These are phyloP conservation scores for Lactarius hengduanensis DNA, from an alignment of 768 basidiomycete species.

Conservation along the genomic window DNA sequence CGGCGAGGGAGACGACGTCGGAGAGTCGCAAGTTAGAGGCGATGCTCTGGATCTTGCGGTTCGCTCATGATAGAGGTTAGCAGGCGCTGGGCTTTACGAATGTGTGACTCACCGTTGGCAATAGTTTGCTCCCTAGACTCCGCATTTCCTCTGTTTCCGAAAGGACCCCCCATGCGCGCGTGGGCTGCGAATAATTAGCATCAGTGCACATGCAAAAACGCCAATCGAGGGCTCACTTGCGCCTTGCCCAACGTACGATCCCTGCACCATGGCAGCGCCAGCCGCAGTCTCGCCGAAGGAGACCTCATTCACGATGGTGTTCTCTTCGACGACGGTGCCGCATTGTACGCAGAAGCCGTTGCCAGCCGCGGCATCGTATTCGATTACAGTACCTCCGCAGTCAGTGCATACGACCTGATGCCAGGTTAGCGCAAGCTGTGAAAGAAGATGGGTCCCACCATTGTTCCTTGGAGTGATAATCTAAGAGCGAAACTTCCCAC, in stretches of 20 bases:
- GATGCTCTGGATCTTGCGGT: constrained; percentile 78
- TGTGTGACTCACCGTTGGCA: constrained; percentile 64
- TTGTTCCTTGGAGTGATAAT: neutral
- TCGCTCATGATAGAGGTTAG: constrained; percentile 48
- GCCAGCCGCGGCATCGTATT: constrained; percentile 81
- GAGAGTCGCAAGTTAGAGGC: constrained; percentile 75
- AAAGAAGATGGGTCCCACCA: constrained; percentile 7
- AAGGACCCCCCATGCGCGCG: constrained; percentile 78
- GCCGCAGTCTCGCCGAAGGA: constrained; percentile 91
- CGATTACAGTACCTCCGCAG: constrained; percentile 81
- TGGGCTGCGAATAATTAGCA: constrained; percentile 50
- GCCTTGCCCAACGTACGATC: constrained; percentile 86
- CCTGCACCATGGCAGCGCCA: constrained; percentile 95
- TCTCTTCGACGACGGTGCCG: constrained; percentile 90
- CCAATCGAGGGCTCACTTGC: constrained; percentile 61
- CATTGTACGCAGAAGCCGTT: constrained; percentile 85
- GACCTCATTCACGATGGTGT: constrained; percentile 90
- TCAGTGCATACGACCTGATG: constrained; percentile 60
- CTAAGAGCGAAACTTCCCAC: constrained; percentile 11
- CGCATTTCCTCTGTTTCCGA: constrained; percentile 71
- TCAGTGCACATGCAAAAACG: neutral
- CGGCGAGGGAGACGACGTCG: constrained; percentile 76
- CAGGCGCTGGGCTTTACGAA: neutral
- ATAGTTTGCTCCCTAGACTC: constrained; percentile 92
- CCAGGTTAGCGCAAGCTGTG: constrained; percentile 6